phyloP scores from a whole-genome alignment of 495 filamentous ascomycete genomes.

The Lepidopterella palustris region DNA sequence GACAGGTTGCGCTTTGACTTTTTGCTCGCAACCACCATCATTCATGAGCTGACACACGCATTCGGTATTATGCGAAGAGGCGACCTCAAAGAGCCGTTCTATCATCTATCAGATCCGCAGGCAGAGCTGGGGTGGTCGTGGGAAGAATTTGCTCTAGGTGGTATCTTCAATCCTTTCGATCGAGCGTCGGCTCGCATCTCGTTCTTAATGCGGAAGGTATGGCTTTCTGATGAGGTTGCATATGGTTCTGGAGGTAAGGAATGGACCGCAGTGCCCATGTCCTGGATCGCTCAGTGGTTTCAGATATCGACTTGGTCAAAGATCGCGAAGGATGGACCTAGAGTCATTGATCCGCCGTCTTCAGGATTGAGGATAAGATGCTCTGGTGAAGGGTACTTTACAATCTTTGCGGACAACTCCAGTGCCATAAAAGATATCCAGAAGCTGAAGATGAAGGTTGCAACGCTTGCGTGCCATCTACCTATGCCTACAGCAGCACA shows the following conservation, averaged over 20 bases:
- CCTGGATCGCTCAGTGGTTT: constrained; percentile 23
- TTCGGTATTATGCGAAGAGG: constrained; percentile 24
- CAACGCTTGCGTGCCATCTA: not conserved
- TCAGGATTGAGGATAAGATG: constrained; percentile 9
- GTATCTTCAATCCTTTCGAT: constrained; percentile 21
- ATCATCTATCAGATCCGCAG: constrained; percentile 9
- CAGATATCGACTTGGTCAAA: constrained; percentile 16
- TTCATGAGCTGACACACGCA: constrained; percentile 21
- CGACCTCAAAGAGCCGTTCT: constrained; percentile 12
- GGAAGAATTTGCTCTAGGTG: constrained; percentile 24
- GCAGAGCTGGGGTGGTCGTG: constrained; percentile 19
- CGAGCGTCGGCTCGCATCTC: not conserved
- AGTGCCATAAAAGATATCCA: constrained; percentile 1
- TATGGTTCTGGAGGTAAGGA: constrained; percentile 9
- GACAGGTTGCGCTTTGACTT: constrained; percentile 21
- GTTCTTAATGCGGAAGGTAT: constrained; percentile 15
- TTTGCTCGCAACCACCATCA: constrained; percentile 7
- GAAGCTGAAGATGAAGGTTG: not conserved
- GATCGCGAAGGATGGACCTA: constrained; percentile 13
- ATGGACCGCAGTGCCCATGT: constrained; percentile 12
- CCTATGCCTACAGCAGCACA: not conserved
- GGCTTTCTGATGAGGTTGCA: constrained; percentile 6
- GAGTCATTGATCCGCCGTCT: constrained; percentile 6
- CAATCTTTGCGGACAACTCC: constrained; percentile 1
- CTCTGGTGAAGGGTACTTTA: not conserved